Conservation (phyloP, 495 filamentous ascomycete genomes). For the Copromyces sp. region DNA sequence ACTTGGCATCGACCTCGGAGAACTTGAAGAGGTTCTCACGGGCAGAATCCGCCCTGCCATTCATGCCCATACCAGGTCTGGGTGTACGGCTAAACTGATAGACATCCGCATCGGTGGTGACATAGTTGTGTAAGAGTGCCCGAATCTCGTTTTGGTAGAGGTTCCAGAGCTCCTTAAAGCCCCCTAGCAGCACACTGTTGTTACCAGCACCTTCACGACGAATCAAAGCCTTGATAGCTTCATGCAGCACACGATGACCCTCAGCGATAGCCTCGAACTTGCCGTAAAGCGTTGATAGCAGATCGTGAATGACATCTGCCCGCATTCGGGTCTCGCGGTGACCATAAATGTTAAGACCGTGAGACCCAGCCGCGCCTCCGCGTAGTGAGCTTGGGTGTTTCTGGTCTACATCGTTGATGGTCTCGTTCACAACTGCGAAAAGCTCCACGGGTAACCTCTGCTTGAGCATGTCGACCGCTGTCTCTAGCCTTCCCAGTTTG, state of each 20-base stretch:
- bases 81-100: conserved; percentile 42
- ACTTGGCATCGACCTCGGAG: conserved; percentile 68
- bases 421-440: conserved; percentile 87
- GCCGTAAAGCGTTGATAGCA: conserved; percentile 84
- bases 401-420: conserved; percentile 84
- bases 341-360: conserved; percentile 54
- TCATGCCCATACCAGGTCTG: conserved; percentile 27
- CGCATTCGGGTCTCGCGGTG: conserved; percentile 59
- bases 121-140: conserved; percentile 88
- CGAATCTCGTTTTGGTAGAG: conserved; percentile 67
- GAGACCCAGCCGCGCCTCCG: conserved; percentile 39
- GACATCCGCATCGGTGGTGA: conserved; percentile 82
- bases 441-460: conserved; percentile 90
- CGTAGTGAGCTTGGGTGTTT: conserved; percentile 68
- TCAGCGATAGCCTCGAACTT: conserved; percentile 97
- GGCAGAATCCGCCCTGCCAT: conserved; percentile 47
- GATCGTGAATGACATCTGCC: conserved; percentile 75
- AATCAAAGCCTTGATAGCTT: conserved; percentile 73
- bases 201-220: conserved; percentile 60
- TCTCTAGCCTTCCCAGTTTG: conserved; percentile 73
- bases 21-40: conserved; percentile 88
- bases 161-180: conserved; percentile 92
- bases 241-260: conserved; percentile 86
- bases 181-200: conserved; percentile 53
- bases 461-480: conserved; percentile 80